phyloP scores from a whole-genome alignment of 345 rosid genomes.

The Raphanus raphanistrum region DNA sequence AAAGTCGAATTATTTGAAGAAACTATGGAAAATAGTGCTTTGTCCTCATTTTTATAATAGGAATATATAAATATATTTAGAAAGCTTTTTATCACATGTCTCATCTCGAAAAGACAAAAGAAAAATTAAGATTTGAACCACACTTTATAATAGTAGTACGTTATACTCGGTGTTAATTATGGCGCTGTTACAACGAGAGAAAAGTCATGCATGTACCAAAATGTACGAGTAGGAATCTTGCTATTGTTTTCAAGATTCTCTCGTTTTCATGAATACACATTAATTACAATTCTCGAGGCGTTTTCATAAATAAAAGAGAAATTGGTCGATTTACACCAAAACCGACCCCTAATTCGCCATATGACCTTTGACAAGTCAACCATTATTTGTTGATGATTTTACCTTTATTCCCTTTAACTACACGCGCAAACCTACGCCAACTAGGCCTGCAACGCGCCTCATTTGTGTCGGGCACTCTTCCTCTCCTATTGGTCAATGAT shows the following conservation, averaged over 20 bases:
- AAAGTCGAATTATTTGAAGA: background rate
- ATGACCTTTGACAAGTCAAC: too few relatives aligned
- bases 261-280: background rate
- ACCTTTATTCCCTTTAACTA: too few relatives aligned
- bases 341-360: too few relatives aligned
- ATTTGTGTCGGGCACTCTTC: too few relatives aligned
- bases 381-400: too few relatives aligned
- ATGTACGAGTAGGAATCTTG: conserved; percentile 31
- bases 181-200: conserved; percentile 2
- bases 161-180: conserved; percentile 19
- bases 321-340: too few relatives aligned
- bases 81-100: conserved; percentile 21
- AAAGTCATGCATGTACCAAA: conserved; percentile 35
- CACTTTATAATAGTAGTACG: background rate
- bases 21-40: background rate
- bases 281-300: conserved; percentile 12
- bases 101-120: conserved; percentile 14
- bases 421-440: too few relatives aligned
- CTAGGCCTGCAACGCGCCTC: too few relatives aligned
- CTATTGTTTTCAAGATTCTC: conserved; percentile 14
- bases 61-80: background rate
- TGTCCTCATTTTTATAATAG: background rate
- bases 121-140: conserved; percentile 1
- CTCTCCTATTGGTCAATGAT: too few relatives aligned
- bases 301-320: background rate